These are phyloP conservation scores for Xylaria polymorpha DNA, from an alignment of 2,329 filamentous ascomycete genomes.

Conservation along the genomic window DNA sequence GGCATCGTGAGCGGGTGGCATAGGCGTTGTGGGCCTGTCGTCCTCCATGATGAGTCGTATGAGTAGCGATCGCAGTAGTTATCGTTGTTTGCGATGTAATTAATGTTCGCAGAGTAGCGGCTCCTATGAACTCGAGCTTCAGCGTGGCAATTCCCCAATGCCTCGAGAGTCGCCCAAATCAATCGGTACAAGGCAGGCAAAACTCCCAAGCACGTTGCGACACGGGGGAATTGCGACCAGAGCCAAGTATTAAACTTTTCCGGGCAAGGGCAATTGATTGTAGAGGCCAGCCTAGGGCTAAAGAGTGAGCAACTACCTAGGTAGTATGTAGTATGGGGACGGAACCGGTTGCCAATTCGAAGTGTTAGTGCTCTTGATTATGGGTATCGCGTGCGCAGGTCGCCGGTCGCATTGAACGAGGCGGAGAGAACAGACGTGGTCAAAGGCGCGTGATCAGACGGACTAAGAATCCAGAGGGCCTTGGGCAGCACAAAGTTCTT, in stretches of 20 bases:
- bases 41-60: slow-evolving; percentile 59
- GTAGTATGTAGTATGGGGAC: background rate
- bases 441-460: slow-evolving; percentile 19
- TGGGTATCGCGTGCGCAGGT: slow-evolving; percentile 24
- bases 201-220: slow-evolving; percentile 1
- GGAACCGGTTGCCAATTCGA: slow-evolving; percentile 1
- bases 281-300: background rate
- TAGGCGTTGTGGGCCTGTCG: slow-evolving; percentile 50
- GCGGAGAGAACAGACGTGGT: slow-evolving; percentile 6
- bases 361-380: background rate
- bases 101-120: slow-evolving; percentile 42
- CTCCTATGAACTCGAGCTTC: slow-evolving; percentile 35
- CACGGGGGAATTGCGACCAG: background rate
- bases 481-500: slow-evolving; percentile 26
- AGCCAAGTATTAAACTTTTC: background rate
- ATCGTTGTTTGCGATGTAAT: slow-evolving; percentile 40
- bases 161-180: slow-evolving; percentile 40
- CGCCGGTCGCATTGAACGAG: slow-evolving; percentile 11
- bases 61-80: slow-evolving; percentile 41
- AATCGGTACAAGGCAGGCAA: slow-evolving; percentile 30
- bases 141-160: slow-evolving; percentile 41
- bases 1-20: slow-evolving; percentile 58
- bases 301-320: background rate
- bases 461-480: slow-evolving; percentile 12
- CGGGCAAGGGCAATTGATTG: background rate